Evolutionary conservation across 1,284 basidiomycete species (phyloP).

Genomic region (Schizophyllum amplum): DNA sequence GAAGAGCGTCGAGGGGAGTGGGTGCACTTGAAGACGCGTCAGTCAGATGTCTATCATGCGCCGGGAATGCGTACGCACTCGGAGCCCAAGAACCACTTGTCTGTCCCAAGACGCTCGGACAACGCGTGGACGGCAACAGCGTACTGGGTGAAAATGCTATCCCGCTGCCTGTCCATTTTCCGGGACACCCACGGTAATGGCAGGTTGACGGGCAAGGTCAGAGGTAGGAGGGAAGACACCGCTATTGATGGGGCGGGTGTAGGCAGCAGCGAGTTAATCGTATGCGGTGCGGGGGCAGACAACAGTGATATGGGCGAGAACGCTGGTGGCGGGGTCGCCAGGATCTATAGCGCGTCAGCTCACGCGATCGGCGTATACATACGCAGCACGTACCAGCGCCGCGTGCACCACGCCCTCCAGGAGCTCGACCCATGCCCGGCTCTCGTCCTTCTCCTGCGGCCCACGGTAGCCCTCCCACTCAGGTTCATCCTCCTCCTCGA

Average conservation of each 20-base stretch:
- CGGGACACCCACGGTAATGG: slow-evolving; percentile 12
- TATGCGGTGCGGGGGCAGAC: background rate
- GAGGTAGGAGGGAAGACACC: slow-evolving; percentile 30
- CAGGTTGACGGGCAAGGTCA: slow-evolving; percentile 21
- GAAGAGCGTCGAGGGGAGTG: slow-evolving; percentile 69
- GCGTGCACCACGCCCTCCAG: slow-evolving; percentile 69
- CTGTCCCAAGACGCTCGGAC: slow-evolving; percentile 62
- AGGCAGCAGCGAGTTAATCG: background rate
- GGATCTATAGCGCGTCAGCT: background rate
- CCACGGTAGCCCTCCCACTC: slow-evolving; percentile 55
- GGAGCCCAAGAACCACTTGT: slow-evolving; percentile 74
- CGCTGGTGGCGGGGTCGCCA: background rate
- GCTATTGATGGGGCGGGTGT: slow-evolving; percentile 30
- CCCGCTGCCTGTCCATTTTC: slow-evolving; percentile 11
- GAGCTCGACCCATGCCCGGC: slow-evolving; percentile 69
- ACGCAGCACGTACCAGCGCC: slow-evolving; percentile 45
- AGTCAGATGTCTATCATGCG: background rate
- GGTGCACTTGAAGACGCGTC: slow-evolving; percentile 37
- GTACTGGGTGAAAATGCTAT: slow-evolving; percentile 30
- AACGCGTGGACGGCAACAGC: slow-evolving; percentile 64
- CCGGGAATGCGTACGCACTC: slow-evolving; percentile 35
- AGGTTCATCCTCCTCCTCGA: slow-evolving; percentile 31
- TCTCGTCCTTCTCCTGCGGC: slow-evolving; percentile 54
- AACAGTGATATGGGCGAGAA: background rate
- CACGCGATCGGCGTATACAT: background rate